Base-by-base conservation (phyloP, 2,329 filamentous ascomycete genomes). In the Mycosphaerelloides madeirae region DNA sequence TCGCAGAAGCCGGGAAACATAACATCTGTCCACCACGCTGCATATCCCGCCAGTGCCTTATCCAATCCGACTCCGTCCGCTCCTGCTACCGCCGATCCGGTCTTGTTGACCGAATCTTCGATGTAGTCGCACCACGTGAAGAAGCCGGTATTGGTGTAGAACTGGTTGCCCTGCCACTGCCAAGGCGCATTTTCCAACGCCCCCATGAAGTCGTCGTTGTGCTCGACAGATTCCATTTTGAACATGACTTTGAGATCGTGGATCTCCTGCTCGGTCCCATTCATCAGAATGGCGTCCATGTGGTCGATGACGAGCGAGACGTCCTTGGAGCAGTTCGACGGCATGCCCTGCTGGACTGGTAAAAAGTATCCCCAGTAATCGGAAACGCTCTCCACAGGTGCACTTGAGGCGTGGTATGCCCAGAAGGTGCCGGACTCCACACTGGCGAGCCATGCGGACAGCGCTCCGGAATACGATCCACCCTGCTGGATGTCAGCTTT, bases 281-380 rank as follows among this genome's bases (percentile, higher is more conserved):
- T 56, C 16, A 41, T 48, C n/a, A 64, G 46, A 1, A 66, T 47
- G 3, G 44, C 40, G 35, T 67, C 65, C 48, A 81, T 66, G 51
- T 81, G 64, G 7, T 76, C 68, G 29, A 79, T 66, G 14, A 81
- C 75, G 3, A 68, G 64, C 1, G 67, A 60, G 22, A 79, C 62
- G 55, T 80, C 77, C 2, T 56, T 65, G 57, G 73, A 78, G 64
- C 78, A 81, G 60, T 81, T 81, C 53, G 68, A 59, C 5, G 78
- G 71, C 75, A 81, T 80, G 6, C 76, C 78, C 25, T 75, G 55
- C 55, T 77, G 72, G n/a, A 80, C 68, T 0, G 77, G 77, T 3
- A 66, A 54, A 55, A 79, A 81, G 54, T 81, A 81, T 58, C 74
- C 66, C 76, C 76, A 81, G 55, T 74, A 80, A 59, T 81, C 68